Percentiles rank a stretch among this genome's conserved stretches.
Evolutionary conservation across 805 yeast species (phyloP).

Genomic region (Metschnikowia hibisci): DNA sequence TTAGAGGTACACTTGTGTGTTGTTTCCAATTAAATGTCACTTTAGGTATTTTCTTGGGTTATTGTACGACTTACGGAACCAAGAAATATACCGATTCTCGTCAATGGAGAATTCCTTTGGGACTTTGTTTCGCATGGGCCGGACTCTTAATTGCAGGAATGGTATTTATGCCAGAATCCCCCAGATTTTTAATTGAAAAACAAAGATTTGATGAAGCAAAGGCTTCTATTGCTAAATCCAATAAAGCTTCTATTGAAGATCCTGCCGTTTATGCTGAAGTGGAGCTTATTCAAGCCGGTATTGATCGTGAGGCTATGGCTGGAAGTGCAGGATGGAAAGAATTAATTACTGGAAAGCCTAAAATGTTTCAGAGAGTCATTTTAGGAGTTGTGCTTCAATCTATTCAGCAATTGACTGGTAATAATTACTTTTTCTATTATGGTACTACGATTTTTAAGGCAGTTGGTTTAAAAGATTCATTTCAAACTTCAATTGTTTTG

Average conservation of each 20-base stretch:
- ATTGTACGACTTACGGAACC: conserved; percentile 64
- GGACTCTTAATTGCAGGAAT: conserved; percentile 46
- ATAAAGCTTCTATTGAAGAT: conserved; percentile 52
- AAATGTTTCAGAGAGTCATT: conserved; percentile 50
- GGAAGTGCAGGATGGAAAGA: conserved; percentile 67
- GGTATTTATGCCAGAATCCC: conserved; percentile 66
- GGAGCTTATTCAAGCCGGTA: conserved; percentile 53
- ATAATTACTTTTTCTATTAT: conserved; percentile 61
- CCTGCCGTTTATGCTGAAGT: conserved; percentile 53
- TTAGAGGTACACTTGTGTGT: conserved; percentile 69
- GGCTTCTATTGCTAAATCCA: conserved; percentile 51
- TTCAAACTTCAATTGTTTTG: conserved; percentile 50
- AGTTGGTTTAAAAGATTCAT: conserved; percentile 50
- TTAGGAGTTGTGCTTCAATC: conserved; percentile 60
- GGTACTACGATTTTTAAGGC: conserved; percentile 54
- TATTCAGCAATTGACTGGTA: conserved; percentile 59
- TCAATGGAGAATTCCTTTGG: conserved; percentile 69
- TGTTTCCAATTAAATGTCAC: conserved; percentile 69
- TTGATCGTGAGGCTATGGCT: conserved; percentile 57
- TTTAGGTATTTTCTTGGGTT: conserved; percentile 67
- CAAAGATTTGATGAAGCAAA: conserved; percentile 51
- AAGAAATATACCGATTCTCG: conserved; percentile 46
- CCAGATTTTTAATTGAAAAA: conserved; percentile 56
- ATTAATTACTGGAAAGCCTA: conserved; percentile 60
- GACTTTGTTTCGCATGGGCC: conserved; percentile 46